phyloP scores from a whole-genome alignment of 176 grass and related monocot genomes.

The Bonia amplexicaulis region DNA sequence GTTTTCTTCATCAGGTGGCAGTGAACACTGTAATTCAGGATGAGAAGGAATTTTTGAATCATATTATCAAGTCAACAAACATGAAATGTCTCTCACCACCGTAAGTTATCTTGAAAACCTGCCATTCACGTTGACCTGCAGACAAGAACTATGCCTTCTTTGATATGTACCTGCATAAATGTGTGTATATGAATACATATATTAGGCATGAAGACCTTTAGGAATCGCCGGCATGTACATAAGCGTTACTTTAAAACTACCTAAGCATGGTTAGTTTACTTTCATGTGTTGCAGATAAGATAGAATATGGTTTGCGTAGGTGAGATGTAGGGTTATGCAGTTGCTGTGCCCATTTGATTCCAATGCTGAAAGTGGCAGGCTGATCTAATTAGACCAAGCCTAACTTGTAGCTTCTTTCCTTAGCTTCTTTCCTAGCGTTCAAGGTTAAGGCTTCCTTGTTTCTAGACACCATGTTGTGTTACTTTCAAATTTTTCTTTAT shows the following conservation, averaged over 20 bases:
- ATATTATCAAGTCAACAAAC: constrained; percentile 90
- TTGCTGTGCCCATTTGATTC: not conserved
- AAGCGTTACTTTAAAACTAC: not conserved
- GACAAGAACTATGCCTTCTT: not conserved
- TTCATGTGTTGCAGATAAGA: not conserved
- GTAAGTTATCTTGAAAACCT: constrained; percentile 36
- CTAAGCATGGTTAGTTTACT: not conserved
- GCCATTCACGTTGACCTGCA: not conserved
- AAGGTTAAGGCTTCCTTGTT: not conserved
- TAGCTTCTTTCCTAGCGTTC: not conserved
- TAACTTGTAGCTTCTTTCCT: not conserved
- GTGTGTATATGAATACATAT: not conserved
- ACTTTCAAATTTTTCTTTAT: not conserved
- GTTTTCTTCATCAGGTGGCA: constrained; percentile 50
- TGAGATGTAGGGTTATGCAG: not conserved
- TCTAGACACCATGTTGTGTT: not conserved
- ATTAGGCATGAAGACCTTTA: not conserved
- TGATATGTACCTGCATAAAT: not conserved
- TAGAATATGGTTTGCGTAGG: not conserved
- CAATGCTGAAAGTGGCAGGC: not conserved
- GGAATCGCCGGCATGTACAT: not conserved
- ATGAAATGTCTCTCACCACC: constrained; percentile 86
- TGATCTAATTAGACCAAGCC: not conserved
- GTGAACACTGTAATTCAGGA: constrained; percentile 77
- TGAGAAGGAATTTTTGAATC: constrained; percentile 81